Evolutionary conservation across 1,139 yeast genomes (phyloP).

Genomic region (Ogataea hybrid): DNA sequence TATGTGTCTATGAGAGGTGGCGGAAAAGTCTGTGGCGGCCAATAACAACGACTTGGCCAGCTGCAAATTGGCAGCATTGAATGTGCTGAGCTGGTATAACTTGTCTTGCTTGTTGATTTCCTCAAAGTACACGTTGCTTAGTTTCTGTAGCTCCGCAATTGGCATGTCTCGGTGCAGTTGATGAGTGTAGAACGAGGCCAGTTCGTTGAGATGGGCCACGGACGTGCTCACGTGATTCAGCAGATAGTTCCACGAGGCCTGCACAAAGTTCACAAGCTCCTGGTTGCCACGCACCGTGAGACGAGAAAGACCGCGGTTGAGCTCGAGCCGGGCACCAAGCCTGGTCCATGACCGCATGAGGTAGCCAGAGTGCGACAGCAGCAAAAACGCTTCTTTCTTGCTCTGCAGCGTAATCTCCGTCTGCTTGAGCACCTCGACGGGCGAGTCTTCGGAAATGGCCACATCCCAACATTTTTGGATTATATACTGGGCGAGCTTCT

Average conservation of each 20-base stretch:
- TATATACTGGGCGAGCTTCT: slow-evolving; percentile 13
- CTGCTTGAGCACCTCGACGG: slow-evolving; percentile 42
- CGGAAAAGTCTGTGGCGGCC: slow-evolving; percentile 29
- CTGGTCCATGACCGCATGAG: slow-evolving; percentile 50
- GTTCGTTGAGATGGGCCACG: slow-evolving; percentile 19
- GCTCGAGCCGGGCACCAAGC: slow-evolving; percentile 52
- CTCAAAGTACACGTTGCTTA: slow-evolving; percentile 32
- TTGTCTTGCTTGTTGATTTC: slow-evolving; percentile 22
- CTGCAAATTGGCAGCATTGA: slow-evolving; percentile 22
- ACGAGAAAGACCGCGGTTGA: slow-evolving; percentile 38
- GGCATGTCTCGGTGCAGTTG: slow-evolving; percentile 20
- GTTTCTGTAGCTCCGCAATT: slow-evolving; percentile 24
- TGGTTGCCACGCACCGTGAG: slow-evolving; percentile 37
- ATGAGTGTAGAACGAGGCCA: slow-evolving; percentile 19
- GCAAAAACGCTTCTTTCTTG: slow-evolving; percentile 46
- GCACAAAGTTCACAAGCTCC: slow-evolving; percentile 30
- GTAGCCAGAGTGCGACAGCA: slow-evolving; percentile 47
- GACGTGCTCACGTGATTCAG: slow-evolving; percentile 25
- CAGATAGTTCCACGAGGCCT: slow-evolving; percentile 32
- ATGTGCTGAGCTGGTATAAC: slow-evolving; percentile 27
- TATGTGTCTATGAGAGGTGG: slow-evolving; percentile 18
- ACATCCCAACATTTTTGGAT: slow-evolving; percentile 16
- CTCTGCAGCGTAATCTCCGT: slow-evolving; percentile 37
- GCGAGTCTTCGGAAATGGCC: slow-evolving; percentile 25
- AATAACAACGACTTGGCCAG: slow-evolving; percentile 28